Evolutionary conservation across 345 rosid species (phyloP).

Genomic region (Pseudoturritis turrita): DNA sequence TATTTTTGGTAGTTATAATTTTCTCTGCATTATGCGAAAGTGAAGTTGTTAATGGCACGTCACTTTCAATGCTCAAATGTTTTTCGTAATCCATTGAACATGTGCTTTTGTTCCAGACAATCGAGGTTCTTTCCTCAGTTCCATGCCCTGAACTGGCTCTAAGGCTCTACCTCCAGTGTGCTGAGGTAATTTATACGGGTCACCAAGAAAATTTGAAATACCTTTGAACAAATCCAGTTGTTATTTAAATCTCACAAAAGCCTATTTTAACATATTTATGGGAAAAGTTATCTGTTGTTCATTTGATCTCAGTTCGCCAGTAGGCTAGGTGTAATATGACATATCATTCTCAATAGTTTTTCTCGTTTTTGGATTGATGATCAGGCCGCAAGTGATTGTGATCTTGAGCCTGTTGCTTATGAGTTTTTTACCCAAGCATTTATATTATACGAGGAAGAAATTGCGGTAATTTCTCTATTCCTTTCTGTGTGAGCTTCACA

Average conservation of each 20-base stretch:
- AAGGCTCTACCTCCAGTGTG: slow-evolving; percentile 77
- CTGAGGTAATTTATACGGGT: slow-evolving; percentile 56
- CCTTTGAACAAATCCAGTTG: neutral
- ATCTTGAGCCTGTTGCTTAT: slow-evolving; percentile 80
- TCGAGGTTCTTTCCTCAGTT: slow-evolving; percentile 62
- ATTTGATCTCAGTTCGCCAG: neutral
- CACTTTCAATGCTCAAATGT: neutral
- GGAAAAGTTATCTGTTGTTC: neutral
- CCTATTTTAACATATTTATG: neutral
- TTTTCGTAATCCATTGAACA: neutral
- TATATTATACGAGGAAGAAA: slow-evolving; percentile 82
- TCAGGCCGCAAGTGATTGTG: slow-evolving; percentile 84
- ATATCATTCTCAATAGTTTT: neutral
- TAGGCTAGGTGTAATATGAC: neutral
- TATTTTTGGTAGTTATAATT: neutral
- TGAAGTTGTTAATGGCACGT: neutral
- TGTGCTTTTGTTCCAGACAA: slow-evolving; percentile 41
- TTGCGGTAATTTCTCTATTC: slow-evolving; percentile 47
- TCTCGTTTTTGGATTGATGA: slow-evolving; percentile 11
- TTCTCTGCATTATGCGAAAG: neutral
- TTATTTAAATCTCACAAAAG: neutral
- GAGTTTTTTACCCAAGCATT: slow-evolving; percentile 84
- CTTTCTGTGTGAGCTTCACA: neutral
- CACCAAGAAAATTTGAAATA: neutral
- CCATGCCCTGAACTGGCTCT: slow-evolving; percentile 83